These are phyloP conservation scores for Solanum hybrid DNA, from an alignment of 305 asterid genomes.

Conservation along the genomic window DNA sequence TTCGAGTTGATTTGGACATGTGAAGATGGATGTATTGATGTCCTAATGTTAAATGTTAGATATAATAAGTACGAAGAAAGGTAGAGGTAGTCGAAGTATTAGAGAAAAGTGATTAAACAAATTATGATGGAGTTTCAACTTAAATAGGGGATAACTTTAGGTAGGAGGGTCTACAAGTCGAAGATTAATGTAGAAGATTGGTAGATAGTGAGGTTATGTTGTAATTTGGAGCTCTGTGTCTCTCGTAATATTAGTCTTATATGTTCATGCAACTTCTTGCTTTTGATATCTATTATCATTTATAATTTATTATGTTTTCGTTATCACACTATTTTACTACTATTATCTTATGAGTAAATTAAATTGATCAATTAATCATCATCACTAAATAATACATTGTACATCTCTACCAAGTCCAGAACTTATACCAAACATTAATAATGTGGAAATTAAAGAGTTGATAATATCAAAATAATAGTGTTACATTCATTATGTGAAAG, in stretches of 20 bases:
- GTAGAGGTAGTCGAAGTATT: neutral
- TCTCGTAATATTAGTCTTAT: neutral
- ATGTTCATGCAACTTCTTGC: neutral
- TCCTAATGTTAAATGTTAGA: neutral
- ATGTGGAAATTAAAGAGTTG: neutral
- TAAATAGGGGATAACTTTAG: too few relatives aligned
- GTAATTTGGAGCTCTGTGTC: neutral
- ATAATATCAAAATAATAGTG: neutral
- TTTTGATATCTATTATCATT: too few relatives aligned
- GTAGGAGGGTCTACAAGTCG: neutral
- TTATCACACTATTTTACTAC: too few relatives aligned
- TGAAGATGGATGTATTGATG: neutral
- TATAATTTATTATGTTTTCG: too few relatives aligned
- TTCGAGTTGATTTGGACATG: neutral
- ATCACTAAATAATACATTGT: neutral
- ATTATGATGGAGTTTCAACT: neutral
- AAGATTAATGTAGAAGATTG: neutral
- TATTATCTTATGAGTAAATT: too few relatives aligned
- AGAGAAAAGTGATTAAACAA: neutral
- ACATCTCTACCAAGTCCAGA: neutral
- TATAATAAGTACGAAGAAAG: neutral
- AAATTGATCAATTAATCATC: neutral
- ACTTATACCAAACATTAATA: neutral
- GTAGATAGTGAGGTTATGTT: neutral
- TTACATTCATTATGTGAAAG: neutral